phyloP scores from a whole-genome alignment of 768 basidiomycete genomes.

The Xanthoconium purpureum region DNA sequence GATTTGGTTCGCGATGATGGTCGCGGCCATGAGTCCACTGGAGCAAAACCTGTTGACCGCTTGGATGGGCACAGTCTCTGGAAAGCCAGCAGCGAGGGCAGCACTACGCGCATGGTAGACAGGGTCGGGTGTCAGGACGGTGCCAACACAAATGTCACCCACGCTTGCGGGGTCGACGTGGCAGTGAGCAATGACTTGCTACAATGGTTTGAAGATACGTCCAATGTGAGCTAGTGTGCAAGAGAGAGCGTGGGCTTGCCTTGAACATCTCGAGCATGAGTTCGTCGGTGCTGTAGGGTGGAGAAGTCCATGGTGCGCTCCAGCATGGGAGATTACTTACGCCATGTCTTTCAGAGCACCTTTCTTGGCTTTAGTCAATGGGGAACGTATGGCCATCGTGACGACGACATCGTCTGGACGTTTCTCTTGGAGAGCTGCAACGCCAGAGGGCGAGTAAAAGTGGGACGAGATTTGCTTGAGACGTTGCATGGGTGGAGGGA shows the following conservation, averaged over 20 bases:
- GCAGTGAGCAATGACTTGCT: conserved; percentile 61
- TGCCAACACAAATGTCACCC: conserved; percentile 79
- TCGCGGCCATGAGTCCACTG: conserved; percentile 82
- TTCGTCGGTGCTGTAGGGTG: conserved; percentile 60
- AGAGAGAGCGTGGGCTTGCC: conserved; percentile 32
- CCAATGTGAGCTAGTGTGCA: not conserved
- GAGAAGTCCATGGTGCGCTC: not conserved
- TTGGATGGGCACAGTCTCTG: conserved; percentile 72
- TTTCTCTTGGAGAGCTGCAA: conserved; percentile 53
- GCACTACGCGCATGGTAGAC: conserved; percentile 72
- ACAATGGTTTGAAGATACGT: not conserved
- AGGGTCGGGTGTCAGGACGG: conserved; percentile 61
- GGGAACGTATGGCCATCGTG: conserved; percentile 75
- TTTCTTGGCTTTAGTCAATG: conserved; percentile 72
- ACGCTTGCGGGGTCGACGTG: conserved; percentile 62
- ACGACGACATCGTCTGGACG: conserved; percentile 77
- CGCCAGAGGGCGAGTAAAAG: conserved; percentile 44
- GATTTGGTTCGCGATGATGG: conserved; percentile 73
- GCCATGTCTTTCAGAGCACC: conserved; percentile 71
- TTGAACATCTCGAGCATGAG: conserved; percentile 80
- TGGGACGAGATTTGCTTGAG: conserved; percentile 66
- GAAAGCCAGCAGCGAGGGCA: conserved; percentile 77
- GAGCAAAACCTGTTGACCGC: conserved; percentile 80
- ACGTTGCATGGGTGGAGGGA: conserved; percentile 48
- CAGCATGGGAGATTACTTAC: conserved; percentile 33